Evolutionary conservation across 2,329 filamentous ascomycete genomes (phyloP), one percentile per base, ranked within the genome.

Genomic region (Phialophora tarda): DNA sequence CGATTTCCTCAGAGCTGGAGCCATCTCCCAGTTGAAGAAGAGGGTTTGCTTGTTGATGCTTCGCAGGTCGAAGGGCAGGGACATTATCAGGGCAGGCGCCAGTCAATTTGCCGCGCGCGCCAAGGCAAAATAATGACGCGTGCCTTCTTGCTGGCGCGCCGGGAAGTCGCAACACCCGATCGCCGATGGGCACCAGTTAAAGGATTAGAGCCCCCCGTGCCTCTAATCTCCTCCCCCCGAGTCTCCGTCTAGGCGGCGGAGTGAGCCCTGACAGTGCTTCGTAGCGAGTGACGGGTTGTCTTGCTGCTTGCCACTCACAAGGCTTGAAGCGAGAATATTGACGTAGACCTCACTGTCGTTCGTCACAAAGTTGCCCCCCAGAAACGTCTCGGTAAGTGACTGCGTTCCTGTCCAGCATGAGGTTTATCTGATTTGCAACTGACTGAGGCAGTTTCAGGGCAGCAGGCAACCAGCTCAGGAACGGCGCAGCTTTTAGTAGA

Each of bases 31-130:
- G n/a, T 57, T 67, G 63, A 63, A 69, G 63, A 73, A 72, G 56
- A 74, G 64, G 32, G 71, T 66, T 57, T 72, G 71, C 47, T 68
- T 63, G 66, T 73, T 69, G 64, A 75, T 68, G 59, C 67, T 71
- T 69, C 73, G 68, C 47, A 75, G 63, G 50, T 72, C 68, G 67
- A 76, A 73, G 26, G 72, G 73, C n/a, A 74, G 58, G 62, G 65
- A 59, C 64, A 67, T 67, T 61, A 32, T 61, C n/a, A 55, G n/a
- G n/a, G 14, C 23, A 28, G 26, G 51, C 21, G 28, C 17, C 28
- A 17, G 12, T 51, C 21, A 50, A 5, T 21, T 14, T 14, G 21
- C 26, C 17, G n/a, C 10, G 2, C 12, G 24, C 53, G 53, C 26
- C 53, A 30, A 55, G 28, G 26, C 26, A 8, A 17, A 32, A 17